Evolutionary conservation across 202 grass and related monocot species (phyloP).

Genomic region (Zoysia matrella): DNA sequence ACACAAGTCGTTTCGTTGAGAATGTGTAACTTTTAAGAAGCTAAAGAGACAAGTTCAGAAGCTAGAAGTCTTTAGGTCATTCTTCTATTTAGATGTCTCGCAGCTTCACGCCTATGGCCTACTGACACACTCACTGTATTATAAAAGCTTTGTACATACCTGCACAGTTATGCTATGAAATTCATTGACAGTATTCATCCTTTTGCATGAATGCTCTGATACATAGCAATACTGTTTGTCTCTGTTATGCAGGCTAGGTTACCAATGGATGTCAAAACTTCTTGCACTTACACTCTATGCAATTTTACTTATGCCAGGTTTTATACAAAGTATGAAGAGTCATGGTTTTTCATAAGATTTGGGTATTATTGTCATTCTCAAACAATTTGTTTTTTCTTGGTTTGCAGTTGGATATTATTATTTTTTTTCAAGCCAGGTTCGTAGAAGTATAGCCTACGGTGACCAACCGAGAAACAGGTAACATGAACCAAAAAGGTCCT

Average conservation of each 20-base stretch:
- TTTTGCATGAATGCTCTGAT: constrained; percentile 5
- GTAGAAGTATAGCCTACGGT: constrained; percentile 59
- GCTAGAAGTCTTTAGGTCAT: not conserved
- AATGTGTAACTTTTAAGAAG: constrained; percentile 13
- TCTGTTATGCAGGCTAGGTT: constrained; percentile 81
- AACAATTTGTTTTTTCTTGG: constrained; percentile 10
- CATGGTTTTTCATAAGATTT: constrained; percentile 18
- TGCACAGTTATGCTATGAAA: too few relatives aligned
- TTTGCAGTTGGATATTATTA: constrained; percentile 95
- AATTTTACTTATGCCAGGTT: constrained; percentile 92
- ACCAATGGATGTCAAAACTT: constrained; percentile 82
- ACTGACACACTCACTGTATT: not conserved
- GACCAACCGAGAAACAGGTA: constrained; percentile 94
- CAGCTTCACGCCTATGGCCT: not conserved
- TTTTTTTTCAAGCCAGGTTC: constrained; percentile 71
- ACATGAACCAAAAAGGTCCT: constrained; percentile 12
- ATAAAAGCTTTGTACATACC: not conserved
- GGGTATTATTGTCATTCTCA: constrained; percentile 27
- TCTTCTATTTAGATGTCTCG: not conserved
- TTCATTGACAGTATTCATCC: not conserved
- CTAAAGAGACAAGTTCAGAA: not conserved
- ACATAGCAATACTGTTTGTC: not conserved
- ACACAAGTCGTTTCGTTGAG: not conserved
- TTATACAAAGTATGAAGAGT: constrained; percentile 71
- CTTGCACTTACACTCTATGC: constrained; percentile 86